Evolutionary conservation across 768 basidiomycete species (phyloP).

Genomic region (Mycena olivaceomarginata): DNA sequence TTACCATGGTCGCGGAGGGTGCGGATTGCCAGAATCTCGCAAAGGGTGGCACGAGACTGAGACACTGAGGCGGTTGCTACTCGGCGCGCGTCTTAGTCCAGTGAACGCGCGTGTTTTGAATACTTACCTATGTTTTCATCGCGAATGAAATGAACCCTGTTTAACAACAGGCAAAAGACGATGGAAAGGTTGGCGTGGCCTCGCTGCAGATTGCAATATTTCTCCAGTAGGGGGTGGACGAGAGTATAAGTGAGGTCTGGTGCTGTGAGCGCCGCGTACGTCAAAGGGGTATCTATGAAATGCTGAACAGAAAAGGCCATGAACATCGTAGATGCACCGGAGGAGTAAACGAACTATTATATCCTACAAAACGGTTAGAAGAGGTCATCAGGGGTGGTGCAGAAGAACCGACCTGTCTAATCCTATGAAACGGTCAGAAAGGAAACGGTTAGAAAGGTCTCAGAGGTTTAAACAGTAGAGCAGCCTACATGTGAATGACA

Average conservation of each 20-base stretch:
- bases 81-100: background rate
- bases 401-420: conserved; percentile 38
- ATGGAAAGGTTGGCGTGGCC: conserved; percentile 84
- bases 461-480: background rate
- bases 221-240: conserved; percentile 90
- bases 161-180: conserved; percentile 92
- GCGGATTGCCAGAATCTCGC: conserved; percentile 92
- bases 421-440: conserved; percentile 26
- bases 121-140: conserved; percentile 76
- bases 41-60: conserved; percentile 85
- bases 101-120: background rate
- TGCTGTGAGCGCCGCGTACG: conserved; percentile 85
- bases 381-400: background rate
- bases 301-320: conserved; percentile 62
- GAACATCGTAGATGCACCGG: conserved; percentile 21
- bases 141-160: conserved; percentile 89
- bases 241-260: conserved; percentile 96
- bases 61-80: conserved; percentile 81
- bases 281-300: conserved; percentile 92
- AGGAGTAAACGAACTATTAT: conserved; percentile 65
- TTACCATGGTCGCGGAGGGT: conserved; percentile 84
- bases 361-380: conserved; percentile 65
- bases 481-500: conserved; percentile 75
- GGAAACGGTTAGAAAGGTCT: background rate
- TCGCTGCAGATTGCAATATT: conserved; percentile 85